These are phyloP conservation scores for Apiotrichum domesticum DNA, from an alignment of 1,284 basidiomycete species.

Conservation along the genomic window DNA sequence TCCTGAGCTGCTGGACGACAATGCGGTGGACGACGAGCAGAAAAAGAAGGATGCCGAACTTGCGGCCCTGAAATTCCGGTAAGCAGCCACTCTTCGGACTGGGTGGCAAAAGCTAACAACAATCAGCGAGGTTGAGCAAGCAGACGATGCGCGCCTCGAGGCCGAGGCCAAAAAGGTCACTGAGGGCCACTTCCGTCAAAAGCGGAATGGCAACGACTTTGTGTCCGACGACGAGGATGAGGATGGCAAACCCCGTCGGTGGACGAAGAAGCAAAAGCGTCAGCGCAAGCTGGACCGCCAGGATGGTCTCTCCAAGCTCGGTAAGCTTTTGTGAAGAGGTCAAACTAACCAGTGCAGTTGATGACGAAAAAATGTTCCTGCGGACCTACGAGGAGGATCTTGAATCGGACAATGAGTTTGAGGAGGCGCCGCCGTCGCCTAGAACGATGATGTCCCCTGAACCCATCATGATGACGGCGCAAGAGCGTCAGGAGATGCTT, in stretches of 20 bases:
- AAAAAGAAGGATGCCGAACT: slow-evolving; percentile 22
- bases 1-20: slow-evolving; percentile 36
- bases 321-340: slow-evolving; percentile 3
- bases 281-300: slow-evolving; percentile 24
- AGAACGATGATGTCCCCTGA: neutral
- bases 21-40: slow-evolving; percentile 26
- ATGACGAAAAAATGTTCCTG: slow-evolving; percentile 31
- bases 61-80: slow-evolving; percentile 33
- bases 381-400: slow-evolving; percentile 26
- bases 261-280: slow-evolving; percentile 25
- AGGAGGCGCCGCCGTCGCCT: slow-evolving; percentile 14
- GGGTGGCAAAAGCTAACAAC: neutral
- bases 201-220: slow-evolving; percentile 32
- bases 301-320: slow-evolving; percentile 30
- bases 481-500: neutral
- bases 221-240: slow-evolving; percentile 29
- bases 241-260: slow-evolving; percentile 13
- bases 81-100: neutral
- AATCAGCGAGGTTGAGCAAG: slow-evolving; percentile 27
- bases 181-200: slow-evolving; percentile 30
- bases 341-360: slow-evolving; percentile 12
- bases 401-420: slow-evolving; percentile 32
- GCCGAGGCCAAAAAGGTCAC: slow-evolving; percentile 34
- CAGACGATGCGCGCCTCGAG: slow-evolving; percentile 34
- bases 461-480: neutral